phyloP scores from a whole-genome alignment of 306 rosid species.

The Quercus engelmannii region DNA sequence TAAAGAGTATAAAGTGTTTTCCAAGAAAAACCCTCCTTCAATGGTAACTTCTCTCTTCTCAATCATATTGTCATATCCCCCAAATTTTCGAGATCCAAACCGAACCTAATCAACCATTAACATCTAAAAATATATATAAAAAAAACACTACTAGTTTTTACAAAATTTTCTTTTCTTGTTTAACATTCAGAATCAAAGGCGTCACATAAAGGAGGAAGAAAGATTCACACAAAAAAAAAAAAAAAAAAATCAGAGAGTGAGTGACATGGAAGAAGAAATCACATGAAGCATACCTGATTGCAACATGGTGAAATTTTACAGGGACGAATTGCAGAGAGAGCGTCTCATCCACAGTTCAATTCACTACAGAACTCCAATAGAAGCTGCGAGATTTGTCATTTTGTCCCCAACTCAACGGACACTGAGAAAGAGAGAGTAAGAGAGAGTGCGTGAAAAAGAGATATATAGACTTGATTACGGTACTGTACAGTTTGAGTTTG shows the following conservation, averaged over 20 bases:
- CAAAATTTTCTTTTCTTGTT: not conserved
- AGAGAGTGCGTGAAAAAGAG: not conserved
- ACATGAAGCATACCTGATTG: slow-evolving; percentile 35
- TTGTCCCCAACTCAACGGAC: not conserved
- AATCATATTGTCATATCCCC: too few species aligned
- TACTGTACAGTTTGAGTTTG: not conserved
- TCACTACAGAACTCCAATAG: not conserved
- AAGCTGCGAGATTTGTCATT: too few species aligned
- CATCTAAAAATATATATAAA: too few species aligned
- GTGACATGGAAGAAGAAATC: not conserved
- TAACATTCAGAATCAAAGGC: not conserved
- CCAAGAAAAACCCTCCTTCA: too few species aligned
- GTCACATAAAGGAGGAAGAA: not conserved
- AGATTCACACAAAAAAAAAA: not conserved
- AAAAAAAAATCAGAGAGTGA: not conserved
- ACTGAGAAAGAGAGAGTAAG: not conserved
- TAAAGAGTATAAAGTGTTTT: too few species aligned
- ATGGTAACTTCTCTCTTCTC: too few species aligned
- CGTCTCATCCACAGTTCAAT: slow-evolving; percentile 8
- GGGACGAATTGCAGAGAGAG: slow-evolving; percentile 19
- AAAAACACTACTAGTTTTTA: not conserved
- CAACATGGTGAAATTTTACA: slow-evolving; percentile 26
- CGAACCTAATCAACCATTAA: not conserved
- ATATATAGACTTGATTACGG: not conserved
- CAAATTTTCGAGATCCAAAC: not conserved